These are phyloP conservation scores for Sistotremastrum suecicum DNA, from an alignment of 768 basidiomycete species.

Conservation along the genomic window DNA sequence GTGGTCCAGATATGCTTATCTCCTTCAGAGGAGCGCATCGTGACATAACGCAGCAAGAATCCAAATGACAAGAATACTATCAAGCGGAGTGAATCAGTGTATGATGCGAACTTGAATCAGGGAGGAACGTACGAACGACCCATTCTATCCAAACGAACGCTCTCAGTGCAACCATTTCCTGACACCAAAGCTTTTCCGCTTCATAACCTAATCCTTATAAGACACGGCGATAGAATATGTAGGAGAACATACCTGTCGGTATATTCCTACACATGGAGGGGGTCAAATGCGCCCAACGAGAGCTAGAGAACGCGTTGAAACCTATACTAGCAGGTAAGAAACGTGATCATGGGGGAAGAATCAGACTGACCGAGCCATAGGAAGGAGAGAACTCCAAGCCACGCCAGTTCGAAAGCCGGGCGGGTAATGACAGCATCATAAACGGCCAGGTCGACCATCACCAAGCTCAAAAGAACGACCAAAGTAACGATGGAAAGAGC, in stretches of 20 bases:
- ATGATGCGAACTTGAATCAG: background rate
- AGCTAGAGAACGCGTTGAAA: slow-evolving; percentile 47
- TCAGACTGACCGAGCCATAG: slow-evolving; percentile 38
- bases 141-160: slow-evolving; percentile 47
- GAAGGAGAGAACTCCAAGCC: slow-evolving; percentile 30
- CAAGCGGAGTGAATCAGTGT: background rate
- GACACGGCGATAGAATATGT: background rate
- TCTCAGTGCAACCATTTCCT: slow-evolving; percentile 38
- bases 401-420: slow-evolving; percentile 32
- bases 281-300: slow-evolving; percentile 33
- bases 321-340: slow-evolving; percentile 16
- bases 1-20: slow-evolving; percentile 37
- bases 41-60: slow-evolving; percentile 29
- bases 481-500: slow-evolving; percentile 40
- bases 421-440: slow-evolving; percentile 29
- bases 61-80: slow-evolving; percentile 30
- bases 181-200: slow-evolving; percentile 38
- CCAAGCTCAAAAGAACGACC: slow-evolving; percentile 27
- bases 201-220: slow-evolving; percentile 19
- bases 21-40: slow-evolving; percentile 29
- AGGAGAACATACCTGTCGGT: slow-evolving; percentile 24
- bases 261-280: slow-evolving; percentile 35
- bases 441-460: slow-evolving; percentile 27
- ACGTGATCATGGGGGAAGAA: slow-evolving; percentile 1
- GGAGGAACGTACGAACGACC: slow-evolving; percentile 28